Percentiles rank a stretch among this genome's conserved stretches.
These are phyloP conservation scores for Carex sylvatica DNA, from an alignment of 202 grass and related monocot genomes.

Conservation along the genomic window DNA sequence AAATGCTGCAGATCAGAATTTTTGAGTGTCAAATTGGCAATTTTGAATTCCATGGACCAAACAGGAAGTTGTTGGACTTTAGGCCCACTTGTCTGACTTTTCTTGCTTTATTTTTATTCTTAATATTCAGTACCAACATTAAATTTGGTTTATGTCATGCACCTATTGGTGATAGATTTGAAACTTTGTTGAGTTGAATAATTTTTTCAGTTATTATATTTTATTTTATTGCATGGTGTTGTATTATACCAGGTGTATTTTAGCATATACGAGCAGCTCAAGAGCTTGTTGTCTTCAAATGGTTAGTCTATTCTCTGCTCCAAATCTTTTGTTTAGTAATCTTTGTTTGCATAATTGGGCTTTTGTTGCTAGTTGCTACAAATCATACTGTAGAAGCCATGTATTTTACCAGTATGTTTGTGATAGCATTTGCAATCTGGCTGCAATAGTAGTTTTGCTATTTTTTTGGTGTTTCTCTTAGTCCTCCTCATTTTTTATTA, in stretches of 20 bases:
- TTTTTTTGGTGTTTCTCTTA: not conserved
- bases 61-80: not conserved
- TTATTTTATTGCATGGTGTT: slow-evolving; percentile 20
- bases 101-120: not conserved
- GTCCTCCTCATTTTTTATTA: not conserved
- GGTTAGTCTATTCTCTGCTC: slow-evolving; percentile 35
- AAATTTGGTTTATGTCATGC: not conserved
- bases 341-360: not conserved
- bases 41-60: not conserved
- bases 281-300: slow-evolving; percentile 61
- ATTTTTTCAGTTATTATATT: not conserved
- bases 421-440: not conserved
- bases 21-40: not conserved
- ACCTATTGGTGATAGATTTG: not conserved
- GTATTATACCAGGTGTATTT: slow-evolving; percentile 64
- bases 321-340: slow-evolving; percentile 13
- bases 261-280: slow-evolving; percentile 93
- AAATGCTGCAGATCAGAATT: not conserved
- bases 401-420: not conserved
- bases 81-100: not conserved
- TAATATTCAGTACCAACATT: not conserved
- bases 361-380: not conserved
- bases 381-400: not conserved
- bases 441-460: not conserved
- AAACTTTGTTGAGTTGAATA: slow-evolving; percentile 10